phyloP scores from a whole-genome alignment of 306 rosid genomes.

The Vigna radiata region DNA sequence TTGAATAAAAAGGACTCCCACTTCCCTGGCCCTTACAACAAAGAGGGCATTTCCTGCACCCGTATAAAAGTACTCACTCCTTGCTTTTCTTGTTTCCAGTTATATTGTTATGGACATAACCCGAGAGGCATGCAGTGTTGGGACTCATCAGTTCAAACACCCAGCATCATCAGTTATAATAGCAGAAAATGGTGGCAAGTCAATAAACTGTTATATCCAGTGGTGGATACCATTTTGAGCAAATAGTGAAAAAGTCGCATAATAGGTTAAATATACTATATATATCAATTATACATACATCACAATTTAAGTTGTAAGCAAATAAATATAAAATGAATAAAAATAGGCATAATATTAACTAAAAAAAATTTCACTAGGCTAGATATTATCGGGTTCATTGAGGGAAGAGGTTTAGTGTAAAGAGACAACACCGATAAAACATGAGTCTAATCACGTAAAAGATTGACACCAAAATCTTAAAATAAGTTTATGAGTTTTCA shows the following conservation, averaged over 20 bases:
- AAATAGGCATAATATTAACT: neutral
- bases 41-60: neutral
- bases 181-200: neutral
- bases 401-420: no score
- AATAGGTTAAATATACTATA: neutral
- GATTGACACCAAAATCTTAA: no score
- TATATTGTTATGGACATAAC: neutral
- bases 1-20: neutral
- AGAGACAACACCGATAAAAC: no score
- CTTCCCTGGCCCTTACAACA: conserved; percentile 2
- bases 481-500: no score
- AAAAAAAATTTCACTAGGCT: no score
- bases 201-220: neutral
- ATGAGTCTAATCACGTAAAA: no score
- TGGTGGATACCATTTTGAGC: neutral
- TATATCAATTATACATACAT: no score
- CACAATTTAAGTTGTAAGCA: neutral
- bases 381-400: no score
- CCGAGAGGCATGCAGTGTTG: neutral
- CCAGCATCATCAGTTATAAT: neutral
- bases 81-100: neutral
- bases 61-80: neutral
- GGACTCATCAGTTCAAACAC: neutral
- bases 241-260: neutral
- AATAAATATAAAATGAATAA: neutral